These are phyloP conservation scores for Oryza meyeriana DNA, from an alignment of 176 grass and related monocot species.

Conservation along the genomic window DNA sequence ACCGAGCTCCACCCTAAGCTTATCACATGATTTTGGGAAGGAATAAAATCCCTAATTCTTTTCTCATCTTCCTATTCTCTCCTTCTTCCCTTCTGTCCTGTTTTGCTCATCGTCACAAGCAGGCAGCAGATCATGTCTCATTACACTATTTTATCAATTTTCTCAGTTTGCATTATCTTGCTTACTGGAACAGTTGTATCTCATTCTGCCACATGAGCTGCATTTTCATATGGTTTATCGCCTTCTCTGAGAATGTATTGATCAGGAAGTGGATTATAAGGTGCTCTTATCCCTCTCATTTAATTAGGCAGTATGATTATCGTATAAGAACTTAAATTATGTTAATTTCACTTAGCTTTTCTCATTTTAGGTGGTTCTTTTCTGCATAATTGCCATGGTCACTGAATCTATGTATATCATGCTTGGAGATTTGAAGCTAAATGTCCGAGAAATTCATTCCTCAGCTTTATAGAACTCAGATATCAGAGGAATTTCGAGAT, in stretches of 20 bases:
- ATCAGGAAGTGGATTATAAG: constrained; percentile 85
- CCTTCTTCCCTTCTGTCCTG: too few species aligned
- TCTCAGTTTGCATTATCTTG: too few species aligned
- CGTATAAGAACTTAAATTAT: constrained; percentile 1
- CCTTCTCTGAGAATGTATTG: constrained; percentile 69
- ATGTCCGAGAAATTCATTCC: constrained; percentile 96
- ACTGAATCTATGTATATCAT: constrained; percentile 83
- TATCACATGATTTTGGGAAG: too few species aligned
- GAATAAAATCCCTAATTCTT: too few species aligned
- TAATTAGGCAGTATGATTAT: neutral
- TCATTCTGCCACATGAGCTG: constrained; percentile 69
- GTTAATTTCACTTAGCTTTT: constrained; percentile 11
- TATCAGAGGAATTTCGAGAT: constrained; percentile 83
- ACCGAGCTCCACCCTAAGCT: too few species aligned
- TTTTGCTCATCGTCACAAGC: too few species aligned
- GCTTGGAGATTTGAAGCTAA: constrained; percentile 84
- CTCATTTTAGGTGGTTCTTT: constrained; percentile 66
- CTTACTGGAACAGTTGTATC: constrained; percentile 65
- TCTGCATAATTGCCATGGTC: constrained; percentile 87
- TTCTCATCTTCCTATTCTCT: too few species aligned
- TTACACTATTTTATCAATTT: too few species aligned
- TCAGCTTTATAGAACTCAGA: constrained; percentile 79
- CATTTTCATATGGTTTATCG: constrained; percentile 85
- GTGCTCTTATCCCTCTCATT: constrained; percentile 19
- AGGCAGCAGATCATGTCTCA: too few species aligned